phyloP scores from a whole-genome alignment of 805 yeast species.

The Candida saitoana region DNA sequence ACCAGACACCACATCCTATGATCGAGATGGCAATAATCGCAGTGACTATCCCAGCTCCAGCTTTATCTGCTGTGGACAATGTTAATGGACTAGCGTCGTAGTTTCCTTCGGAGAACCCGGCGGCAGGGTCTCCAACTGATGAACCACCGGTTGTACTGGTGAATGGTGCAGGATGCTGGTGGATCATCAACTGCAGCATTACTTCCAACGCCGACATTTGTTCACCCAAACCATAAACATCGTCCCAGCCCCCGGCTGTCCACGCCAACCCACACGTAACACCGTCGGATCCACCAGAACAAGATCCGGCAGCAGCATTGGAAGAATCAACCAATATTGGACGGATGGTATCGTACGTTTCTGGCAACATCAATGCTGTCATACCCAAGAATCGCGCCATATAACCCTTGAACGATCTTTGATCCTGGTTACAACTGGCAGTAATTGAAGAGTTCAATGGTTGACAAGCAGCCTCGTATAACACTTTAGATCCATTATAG shows the following conservation, averaged over 20 bases:
- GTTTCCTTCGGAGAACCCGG: slow-evolving; percentile 50
- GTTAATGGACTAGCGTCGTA: slow-evolving; percentile 39
- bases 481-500: slow-evolving; percentile 28
- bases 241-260: slow-evolving; percentile 55
- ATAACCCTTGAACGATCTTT: slow-evolving; percentile 88
- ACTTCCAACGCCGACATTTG: slow-evolving; percentile 72
- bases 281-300: slow-evolving; percentile 71
- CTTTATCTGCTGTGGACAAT: slow-evolving; percentile 56
- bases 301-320: slow-evolving; percentile 62
- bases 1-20: slow-evolving; percentile 43
- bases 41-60: slow-evolving; percentile 88
- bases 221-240: slow-evolving; percentile 69
- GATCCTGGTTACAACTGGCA: slow-evolving; percentile 72
- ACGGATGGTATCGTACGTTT: slow-evolving; percentile 44
- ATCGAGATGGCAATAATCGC: slow-evolving; percentile 54
- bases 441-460: slow-evolving; percentile 20
- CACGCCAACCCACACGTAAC: slow-evolving; percentile 75
- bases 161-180: slow-evolving; percentile 52
- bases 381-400: slow-evolving; percentile 69
- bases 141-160: slow-evolving; percentile 66
- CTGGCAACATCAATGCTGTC: slow-evolving; percentile 70
- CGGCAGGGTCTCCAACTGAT: slow-evolving; percentile 62
- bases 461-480: slow-evolving; percentile 88
- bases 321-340: slow-evolving; percentile 40
- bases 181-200: slow-evolving; percentile 44